phyloP scores from a whole-genome alignment of 2,329 filamentous ascomycete genomes.

The Exophiala sp. region DNA sequence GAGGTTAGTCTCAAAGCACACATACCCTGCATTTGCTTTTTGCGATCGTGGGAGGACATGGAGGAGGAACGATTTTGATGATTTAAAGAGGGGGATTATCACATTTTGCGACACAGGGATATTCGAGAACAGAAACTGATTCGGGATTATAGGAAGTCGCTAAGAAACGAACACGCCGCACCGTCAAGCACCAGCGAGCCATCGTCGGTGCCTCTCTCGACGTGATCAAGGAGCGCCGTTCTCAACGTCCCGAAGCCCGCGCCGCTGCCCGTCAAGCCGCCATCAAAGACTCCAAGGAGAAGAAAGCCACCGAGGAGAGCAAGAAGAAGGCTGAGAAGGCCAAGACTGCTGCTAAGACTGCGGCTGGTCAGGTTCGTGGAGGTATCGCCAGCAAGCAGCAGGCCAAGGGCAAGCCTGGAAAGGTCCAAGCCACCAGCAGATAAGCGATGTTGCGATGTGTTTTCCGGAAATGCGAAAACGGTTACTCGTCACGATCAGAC shows the following conservation, averaged over 20 bases:
- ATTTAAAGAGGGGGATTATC: neutral
- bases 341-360: conserved; percentile 71
- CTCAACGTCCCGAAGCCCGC: conserved; percentile 92
- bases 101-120: no score
- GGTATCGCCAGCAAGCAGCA: conserved; percentile 96
- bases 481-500: no score
- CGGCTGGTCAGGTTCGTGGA: conserved; percentile 68
- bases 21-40: neutral
- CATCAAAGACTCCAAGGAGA: conserved; percentile 98
- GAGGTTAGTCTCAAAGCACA: conserved; percentile 67
- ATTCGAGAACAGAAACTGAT: no score
- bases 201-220: conserved; percentile 99
- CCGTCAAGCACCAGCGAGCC: conserved; percentile 97
- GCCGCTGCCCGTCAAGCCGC: conserved; percentile 82
- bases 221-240: conserved; percentile 98
- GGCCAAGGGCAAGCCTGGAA: conserved; percentile 81
- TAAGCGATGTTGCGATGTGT: conserved; percentile 6
- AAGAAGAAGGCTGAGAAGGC: conserved; percentile 99
- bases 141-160: conserved; percentile 75
- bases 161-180: conserved; percentile 98
- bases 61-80: neutral
- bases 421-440: conserved; percentile 71
- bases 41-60: conserved; percentile 3
- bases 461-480: no score
- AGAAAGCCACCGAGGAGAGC: conserved; percentile 82